These are phyloP conservation scores for Rubus idaeus DNA, from an alignment of 306 rosid genomes.

Conservation along the genomic window DNA sequence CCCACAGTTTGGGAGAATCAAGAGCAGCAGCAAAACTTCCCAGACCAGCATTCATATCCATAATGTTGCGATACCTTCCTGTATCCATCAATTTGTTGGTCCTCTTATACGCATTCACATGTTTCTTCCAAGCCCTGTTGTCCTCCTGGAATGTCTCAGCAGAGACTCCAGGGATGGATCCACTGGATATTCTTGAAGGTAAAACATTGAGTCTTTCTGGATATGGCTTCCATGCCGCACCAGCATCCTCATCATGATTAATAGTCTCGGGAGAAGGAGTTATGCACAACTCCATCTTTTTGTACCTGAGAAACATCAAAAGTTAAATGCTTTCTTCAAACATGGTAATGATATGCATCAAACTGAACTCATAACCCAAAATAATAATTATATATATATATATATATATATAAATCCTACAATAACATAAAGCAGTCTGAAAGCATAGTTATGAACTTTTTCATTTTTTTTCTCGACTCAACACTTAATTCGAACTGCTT, in stretches of 20 bases:
- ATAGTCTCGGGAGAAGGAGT: constrained; percentile 46
- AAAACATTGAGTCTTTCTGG: constrained; percentile 62
- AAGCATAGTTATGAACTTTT: background rate
- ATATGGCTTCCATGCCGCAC: constrained; percentile 60
- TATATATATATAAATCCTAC: too few relatives aligned
- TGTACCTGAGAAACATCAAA: constrained; percentile 51
- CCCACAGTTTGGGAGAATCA: constrained; percentile 77
- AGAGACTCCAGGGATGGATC: constrained; percentile 52
- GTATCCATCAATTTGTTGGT: constrained; percentile 60
- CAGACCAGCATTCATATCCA: constrained; percentile 91
- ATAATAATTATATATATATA: too few relatives aligned
- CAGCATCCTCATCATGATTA: constrained; percentile 22
- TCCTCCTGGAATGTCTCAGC: constrained; percentile 52
- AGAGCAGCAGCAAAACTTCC: constrained; percentile 90
- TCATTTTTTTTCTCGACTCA: background rate
- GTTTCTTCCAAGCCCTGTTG: constrained; percentile 68
- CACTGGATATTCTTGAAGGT: constrained; percentile 61
- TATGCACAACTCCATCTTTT: constrained; percentile 65
- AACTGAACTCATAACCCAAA: background rate
- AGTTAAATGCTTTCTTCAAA: background rate
- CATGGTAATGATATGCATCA: background rate
- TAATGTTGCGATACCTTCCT: constrained; percentile 66
- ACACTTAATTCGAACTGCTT: background rate
- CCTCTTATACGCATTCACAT: constrained; percentile 71
- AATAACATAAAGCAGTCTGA: background rate